Percentiles rank a stretch among this genome's conserved stretches.
These are phyloP conservation scores for Lepidium africanum DNA, from an alignment of 345 rosid genomes.

Conservation along the genomic window DNA sequence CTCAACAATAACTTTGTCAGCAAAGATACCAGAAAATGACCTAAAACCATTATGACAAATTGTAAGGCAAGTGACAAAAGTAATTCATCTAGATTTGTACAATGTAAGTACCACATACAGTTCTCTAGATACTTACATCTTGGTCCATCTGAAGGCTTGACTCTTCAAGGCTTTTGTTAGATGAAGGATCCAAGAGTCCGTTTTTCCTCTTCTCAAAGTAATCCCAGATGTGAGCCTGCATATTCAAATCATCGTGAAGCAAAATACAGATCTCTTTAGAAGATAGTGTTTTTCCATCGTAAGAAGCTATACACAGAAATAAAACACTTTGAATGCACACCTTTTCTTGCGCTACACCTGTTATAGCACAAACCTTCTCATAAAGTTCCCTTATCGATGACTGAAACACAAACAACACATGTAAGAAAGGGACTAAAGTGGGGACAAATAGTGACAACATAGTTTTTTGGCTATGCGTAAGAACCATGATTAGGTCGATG, in stretches of 20 bases:
- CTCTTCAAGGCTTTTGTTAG: constrained; percentile 53
- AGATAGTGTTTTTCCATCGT: background rate
- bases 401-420: constrained; percentile 33
- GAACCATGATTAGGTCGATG: background rate
- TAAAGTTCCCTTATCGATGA: constrained; percentile 68
- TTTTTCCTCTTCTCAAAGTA: constrained; percentile 51
- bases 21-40: background rate
- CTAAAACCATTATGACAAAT: background rate
- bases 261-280: constrained; percentile 21
- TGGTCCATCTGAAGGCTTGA: constrained; percentile 86
- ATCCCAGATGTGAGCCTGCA: constrained; percentile 58
- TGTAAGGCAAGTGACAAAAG: background rate
- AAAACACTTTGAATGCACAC: constrained; percentile 30
- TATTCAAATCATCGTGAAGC: constrained; percentile 14
- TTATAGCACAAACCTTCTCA: constrained; percentile 54
- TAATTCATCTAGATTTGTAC: background rate
- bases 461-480: constrained; percentile 6
- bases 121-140: constrained; percentile 46
- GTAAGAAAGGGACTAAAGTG: constrained; percentile 1
- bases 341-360: constrained; percentile 50
- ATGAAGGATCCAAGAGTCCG: constrained; percentile 31
- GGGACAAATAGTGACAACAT: background rate
- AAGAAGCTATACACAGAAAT: background rate
- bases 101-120: constrained; percentile 1
- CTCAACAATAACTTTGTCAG: background rate